Conservation (phyloP, 306 rosid species). For the Parietaria judaica region DNA sequence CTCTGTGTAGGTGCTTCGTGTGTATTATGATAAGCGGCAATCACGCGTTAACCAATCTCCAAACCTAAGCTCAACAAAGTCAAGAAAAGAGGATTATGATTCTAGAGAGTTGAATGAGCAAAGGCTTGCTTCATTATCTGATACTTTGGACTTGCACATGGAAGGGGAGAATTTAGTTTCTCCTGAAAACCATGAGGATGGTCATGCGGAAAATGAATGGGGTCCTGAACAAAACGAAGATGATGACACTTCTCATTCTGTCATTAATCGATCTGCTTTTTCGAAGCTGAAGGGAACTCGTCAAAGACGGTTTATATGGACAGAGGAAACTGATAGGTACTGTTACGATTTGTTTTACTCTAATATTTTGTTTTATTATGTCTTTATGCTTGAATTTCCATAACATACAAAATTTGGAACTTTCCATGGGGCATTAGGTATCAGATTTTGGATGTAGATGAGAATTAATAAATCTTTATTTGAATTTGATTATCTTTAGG, state of each 20-base stretch:
- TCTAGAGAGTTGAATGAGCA: conserved; percentile 27
- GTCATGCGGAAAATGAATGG: conserved; percentile 28
- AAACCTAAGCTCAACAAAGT: conserved; percentile 38
- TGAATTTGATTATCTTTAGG: too few species aligned
- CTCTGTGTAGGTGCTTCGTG: conserved; percentile 65
- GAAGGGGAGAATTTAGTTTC: conserved; percentile 33
- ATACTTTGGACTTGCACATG: conserved; percentile 21
- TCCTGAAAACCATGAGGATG: conserved; percentile 36
- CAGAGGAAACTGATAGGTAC: conserved; percentile 88
- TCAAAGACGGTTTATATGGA: conserved; percentile 68
- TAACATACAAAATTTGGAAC: background rate
- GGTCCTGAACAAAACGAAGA: conserved; percentile 29
- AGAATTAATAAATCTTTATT: too few species aligned
- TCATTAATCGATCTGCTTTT: conserved; percentile 28
- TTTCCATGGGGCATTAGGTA: too few species aligned
- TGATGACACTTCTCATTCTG: conserved; percentile 35
- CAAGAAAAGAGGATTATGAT: conserved; percentile 33
- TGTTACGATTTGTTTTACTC: conserved; percentile 1
- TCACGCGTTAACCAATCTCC: conserved; percentile 35
- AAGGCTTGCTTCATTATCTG: conserved; percentile 15
- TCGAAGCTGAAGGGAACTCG: conserved; percentile 55
- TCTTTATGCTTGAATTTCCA: conserved; percentile 1
- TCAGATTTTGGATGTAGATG: too few species aligned
- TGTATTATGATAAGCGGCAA: conserved; percentile 49
- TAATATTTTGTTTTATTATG: background rate